These are phyloP conservation scores for Iberis amara DNA, from an alignment of 441 rosid genomes.

Conservation along the genomic window DNA sequence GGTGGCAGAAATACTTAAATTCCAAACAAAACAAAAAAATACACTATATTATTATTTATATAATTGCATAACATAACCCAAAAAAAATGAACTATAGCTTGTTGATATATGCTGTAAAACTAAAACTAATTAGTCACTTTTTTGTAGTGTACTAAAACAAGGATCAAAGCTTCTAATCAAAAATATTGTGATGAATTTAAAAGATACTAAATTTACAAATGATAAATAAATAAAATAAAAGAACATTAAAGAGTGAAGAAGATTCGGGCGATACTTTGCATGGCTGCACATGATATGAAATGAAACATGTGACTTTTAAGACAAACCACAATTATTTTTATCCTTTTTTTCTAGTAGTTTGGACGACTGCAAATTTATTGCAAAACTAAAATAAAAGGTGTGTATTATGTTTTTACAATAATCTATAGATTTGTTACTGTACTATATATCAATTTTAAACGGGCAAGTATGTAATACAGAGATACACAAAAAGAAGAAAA, in stretches of 20 bases:
- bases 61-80: conserved; percentile 9
- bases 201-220: not conserved
- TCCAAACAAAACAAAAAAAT: conserved; percentile 17
- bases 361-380: conserved; percentile 32
- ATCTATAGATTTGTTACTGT: conserved; percentile 24
- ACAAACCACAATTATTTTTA: conserved; percentile 26
- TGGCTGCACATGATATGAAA: conserved; percentile 33
- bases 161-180: not conserved
- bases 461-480: conserved; percentile 13
- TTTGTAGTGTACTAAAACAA: conserved; percentile 8
- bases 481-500: not conserved
- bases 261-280: conserved; percentile 32
- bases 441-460: conserved; percentile 20
- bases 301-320: conserved; percentile 29
- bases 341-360: conserved; percentile 29
- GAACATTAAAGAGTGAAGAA: conserved; percentile 26
- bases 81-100: conserved; percentile 14
- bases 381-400: not conserved
- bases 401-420: not conserved
- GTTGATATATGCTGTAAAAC: conserved; percentile 22
- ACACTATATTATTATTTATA: not conserved
- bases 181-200: conserved; percentile 7
- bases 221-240: too few relatives aligned
- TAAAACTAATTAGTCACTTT: not conserved
- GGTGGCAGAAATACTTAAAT: conserved; percentile 26